phyloP scores from a whole-genome alignment of 257 asterid species.

The Salvia miltiorrhiza region DNA sequence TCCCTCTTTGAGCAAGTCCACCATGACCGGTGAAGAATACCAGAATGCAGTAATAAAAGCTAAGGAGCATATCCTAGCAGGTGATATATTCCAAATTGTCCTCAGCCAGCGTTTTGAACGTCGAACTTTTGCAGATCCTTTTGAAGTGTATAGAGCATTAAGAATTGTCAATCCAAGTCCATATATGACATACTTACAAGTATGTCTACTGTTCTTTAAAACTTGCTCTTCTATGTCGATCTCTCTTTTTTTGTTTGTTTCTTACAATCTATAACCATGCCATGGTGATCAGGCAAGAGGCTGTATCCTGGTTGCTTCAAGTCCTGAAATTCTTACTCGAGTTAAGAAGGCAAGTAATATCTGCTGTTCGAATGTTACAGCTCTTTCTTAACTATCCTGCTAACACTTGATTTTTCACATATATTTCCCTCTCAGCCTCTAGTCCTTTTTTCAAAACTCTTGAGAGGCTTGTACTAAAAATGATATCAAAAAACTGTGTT shows the following conservation, averaged over 20 bases:
- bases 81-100: slow-evolving; percentile 97
- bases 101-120: slow-evolving; percentile 98
- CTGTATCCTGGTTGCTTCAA: slow-evolving; percentile 90
- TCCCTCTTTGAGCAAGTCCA: slow-evolving; percentile 59
- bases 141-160: slow-evolving; percentile 95
- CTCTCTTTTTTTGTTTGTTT: slow-evolving; percentile 11
- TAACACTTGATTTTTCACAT: background rate
- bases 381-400: slow-evolving; percentile 16
- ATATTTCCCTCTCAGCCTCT: background rate
- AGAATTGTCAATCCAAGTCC: slow-evolving; percentile 98
- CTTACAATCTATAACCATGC: slow-evolving; percentile 8
- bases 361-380: slow-evolving; percentile 1
- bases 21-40: slow-evolving; percentile 72
- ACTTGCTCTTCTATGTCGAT: background rate
- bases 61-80: slow-evolving; percentile 95
- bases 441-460: background rate
- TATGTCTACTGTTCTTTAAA: slow-evolving; percentile 33
- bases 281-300: slow-evolving; percentile 78
- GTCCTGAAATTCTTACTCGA: slow-evolving; percentile 96
- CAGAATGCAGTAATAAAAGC: slow-evolving; percentile 71
- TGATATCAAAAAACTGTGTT: background rate
- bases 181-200: slow-evolving; percentile 95
- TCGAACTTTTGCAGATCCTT: slow-evolving; percentile 92
- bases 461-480: background rate
- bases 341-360: slow-evolving; percentile 65